These are phyloP conservation scores for Batkoa obscura DNA, from an alignment of 371 early-diverging fungal species.

Conservation along the genomic window DNA sequence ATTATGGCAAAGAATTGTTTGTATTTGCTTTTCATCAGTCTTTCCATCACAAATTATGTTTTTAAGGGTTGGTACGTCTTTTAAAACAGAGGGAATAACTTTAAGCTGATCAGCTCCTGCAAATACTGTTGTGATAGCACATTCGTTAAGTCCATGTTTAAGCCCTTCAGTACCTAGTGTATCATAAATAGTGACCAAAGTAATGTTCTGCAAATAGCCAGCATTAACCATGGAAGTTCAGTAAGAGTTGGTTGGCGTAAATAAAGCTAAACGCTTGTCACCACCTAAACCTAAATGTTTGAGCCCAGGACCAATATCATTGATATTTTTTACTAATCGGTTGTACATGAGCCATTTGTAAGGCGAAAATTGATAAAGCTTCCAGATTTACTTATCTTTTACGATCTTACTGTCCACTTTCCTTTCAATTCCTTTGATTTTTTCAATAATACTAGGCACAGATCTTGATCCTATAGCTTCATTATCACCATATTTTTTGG, in stretches of 20 bases:
- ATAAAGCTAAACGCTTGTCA: not conserved
- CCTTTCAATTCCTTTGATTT: conserved; percentile 54
- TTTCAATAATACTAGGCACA: conserved; percentile 38
- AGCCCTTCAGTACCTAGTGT: conserved; percentile 78
- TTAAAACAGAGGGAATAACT: conserved; percentile 37
- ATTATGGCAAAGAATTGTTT: conserved; percentile 14
- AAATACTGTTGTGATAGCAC: conserved; percentile 54
- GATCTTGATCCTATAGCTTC: conserved; percentile 42
- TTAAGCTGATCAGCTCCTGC: conserved; percentile 64
- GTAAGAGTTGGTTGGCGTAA: conserved; percentile 2
- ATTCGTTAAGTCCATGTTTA: conserved; percentile 65
- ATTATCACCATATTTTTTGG: not conserved
- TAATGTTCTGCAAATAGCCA: conserved; percentile 43
- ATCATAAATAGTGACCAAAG: conserved; percentile 73
- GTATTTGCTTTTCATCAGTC: conserved; percentile 19
- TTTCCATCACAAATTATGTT: conserved; percentile 58
- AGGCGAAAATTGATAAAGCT: conserved; percentile 43
- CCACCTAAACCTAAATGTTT: not conserved
- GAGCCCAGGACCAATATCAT: conserved; percentile 41
- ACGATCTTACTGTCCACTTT: conserved; percentile 33
- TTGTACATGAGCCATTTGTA: conserved; percentile 45
- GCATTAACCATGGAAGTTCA: conserved; percentile 8
- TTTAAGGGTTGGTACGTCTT: conserved; percentile 36
- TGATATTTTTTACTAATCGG: conserved; percentile 27
- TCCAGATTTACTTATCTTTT: conserved; percentile 63